These are phyloP conservation scores for Aspergillus sp. DNA, from an alignment of 2,329 filamentous ascomycete species.

Conservation along the genomic window DNA sequence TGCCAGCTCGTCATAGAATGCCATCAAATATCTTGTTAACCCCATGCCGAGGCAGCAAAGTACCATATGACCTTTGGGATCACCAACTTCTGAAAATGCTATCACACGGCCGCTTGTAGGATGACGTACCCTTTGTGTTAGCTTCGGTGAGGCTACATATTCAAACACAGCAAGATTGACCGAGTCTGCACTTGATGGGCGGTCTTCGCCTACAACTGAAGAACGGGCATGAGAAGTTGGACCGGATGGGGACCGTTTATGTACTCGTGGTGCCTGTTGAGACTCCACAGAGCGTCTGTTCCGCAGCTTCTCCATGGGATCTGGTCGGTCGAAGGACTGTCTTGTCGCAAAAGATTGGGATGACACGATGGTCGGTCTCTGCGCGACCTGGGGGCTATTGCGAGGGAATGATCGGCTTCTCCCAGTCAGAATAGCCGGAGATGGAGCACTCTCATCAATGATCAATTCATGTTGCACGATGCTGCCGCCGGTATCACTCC, in stretches of 20 bases:
- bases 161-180: conserved; percentile 84
- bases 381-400: conserved; percentile 26
- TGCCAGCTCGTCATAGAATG: conserved; percentile 95
- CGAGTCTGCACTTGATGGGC: conserved; percentile 77
- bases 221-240: conserved; percentile 40
- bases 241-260: conserved; percentile 41
- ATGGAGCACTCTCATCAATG: conserved; percentile 65
- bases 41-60: conserved; percentile 99
- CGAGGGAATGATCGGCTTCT: conserved; percentile 40
- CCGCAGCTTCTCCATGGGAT: conserved; percentile 27
- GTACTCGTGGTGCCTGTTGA: conserved; percentile 26
- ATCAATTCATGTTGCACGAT: conserved; percentile 14
- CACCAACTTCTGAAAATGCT: conserved; percentile 94
- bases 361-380: conserved; percentile 28
- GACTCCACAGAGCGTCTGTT: conserved; percentile 31
- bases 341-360: conserved; percentile 24
- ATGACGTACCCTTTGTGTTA: conserved; percentile 86
- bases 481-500: conserved; percentile 1
- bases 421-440: conserved; percentile 66
- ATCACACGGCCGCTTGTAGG: conserved; percentile 84
- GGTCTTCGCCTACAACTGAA: conserved; percentile 60
- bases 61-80: conserved; percentile 85
- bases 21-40: conserved; percentile 89
- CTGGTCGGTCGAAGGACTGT: conserved; percentile 30
- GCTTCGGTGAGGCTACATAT: conserved; percentile 76